Percentiles rank a stretch among this genome's conserved stretches.
phyloP scores from a whole-genome alignment of 768 basidiomycete species.

The Termitomyces sp. region DNA sequence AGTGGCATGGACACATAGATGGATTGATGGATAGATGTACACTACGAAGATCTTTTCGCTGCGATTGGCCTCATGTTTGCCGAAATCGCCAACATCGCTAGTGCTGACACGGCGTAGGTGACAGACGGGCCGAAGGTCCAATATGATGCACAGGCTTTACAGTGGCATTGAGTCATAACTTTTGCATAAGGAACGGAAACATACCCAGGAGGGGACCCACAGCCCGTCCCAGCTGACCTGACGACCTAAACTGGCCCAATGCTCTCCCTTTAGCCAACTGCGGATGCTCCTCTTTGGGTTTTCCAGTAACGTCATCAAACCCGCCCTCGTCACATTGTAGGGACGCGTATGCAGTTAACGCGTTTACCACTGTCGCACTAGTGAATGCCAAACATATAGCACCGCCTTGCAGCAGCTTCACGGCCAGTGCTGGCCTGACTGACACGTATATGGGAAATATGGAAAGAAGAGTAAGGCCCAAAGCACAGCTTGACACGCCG shows the following conservation, averaged over 20 bases:
- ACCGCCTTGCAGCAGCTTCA: slow-evolving; percentile 59
- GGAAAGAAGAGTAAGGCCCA: slow-evolving; percentile 70
- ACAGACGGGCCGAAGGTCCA: slow-evolving; percentile 83
- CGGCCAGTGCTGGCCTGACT: slow-evolving; percentile 37
- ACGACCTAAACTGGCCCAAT: slow-evolving; percentile 81
- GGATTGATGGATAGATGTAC: slow-evolving; percentile 10
- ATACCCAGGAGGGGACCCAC: slow-evolving; percentile 87
- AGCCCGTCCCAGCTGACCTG: slow-evolving; percentile 93
- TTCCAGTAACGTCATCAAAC: slow-evolving; percentile 53
- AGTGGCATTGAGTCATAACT: slow-evolving; percentile 15
- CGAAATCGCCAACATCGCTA: slow-evolving; percentile 62
- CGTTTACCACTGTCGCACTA: slow-evolving; percentile 92
- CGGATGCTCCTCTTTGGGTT: slow-evolving; percentile 52
- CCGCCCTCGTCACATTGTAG: slow-evolving; percentile 80
- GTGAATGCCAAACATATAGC: slow-evolving; percentile 90
- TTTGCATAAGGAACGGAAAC: slow-evolving; percentile 19
- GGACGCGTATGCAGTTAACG: slow-evolving; percentile 87
- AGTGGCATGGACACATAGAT: background rate
- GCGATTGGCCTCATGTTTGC: slow-evolving; percentile 50
- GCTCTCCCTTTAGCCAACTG: slow-evolving; percentile 81
- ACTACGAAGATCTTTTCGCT: slow-evolving; percentile 29
- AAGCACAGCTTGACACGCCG: slow-evolving; percentile 71
- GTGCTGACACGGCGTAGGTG: slow-evolving; percentile 66
- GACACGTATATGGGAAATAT: slow-evolving; percentile 56
- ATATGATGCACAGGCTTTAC: slow-evolving; percentile 76